phyloP scores from a whole-genome alignment of 2,329 filamentous ascomycete species.

The Raffaelea deltoideospora region DNA sequence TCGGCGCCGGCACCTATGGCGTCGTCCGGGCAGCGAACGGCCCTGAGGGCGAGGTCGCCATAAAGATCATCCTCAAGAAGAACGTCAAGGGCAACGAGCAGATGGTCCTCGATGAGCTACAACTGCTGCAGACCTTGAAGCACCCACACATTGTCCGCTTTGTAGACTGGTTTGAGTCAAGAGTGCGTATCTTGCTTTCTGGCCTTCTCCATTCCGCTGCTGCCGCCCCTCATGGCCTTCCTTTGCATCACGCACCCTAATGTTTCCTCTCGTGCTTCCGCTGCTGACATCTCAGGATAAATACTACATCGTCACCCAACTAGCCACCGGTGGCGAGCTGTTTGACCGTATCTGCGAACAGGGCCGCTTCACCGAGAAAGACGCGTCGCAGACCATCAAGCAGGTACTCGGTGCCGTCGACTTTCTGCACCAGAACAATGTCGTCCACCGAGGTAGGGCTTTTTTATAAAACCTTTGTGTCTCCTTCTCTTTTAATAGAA shows the following conservation, averaged over 20 bases:
- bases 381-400: slow-evolving; percentile 87
- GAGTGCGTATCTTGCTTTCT: slow-evolving; percentile 39
- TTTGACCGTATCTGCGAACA: slow-evolving; percentile 98
- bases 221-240: too few species aligned
- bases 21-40: slow-evolving; percentile 92
- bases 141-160: slow-evolving; percentile 96
- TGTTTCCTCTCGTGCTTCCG: not conserved
- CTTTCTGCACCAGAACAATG: slow-evolving; percentile 87
- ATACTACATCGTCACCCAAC: slow-evolving; percentile 96
- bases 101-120: slow-evolving; percentile 96
- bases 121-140: slow-evolving; percentile 79
- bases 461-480: not conserved
- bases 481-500: not conserved
- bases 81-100: slow-evolving; percentile 96
- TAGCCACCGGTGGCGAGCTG: slow-evolving; percentile 88
- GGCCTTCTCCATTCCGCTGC: too few species aligned
- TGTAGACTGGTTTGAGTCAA: slow-evolving; percentile 97
- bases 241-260: not conserved
- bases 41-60: slow-evolving; percentile 68
- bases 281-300: slow-evolving; percentile 54
- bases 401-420: slow-evolving; percentile 87
- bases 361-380: slow-evolving; percentile 96
- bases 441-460: slow-evolving; percentile 73
- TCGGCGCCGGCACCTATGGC: slow-evolving; percentile 94
- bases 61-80: slow-evolving; percentile 99